Conservation (phyloP, 352 stramenopile genomes). For the Pythium sp. region DNA sequence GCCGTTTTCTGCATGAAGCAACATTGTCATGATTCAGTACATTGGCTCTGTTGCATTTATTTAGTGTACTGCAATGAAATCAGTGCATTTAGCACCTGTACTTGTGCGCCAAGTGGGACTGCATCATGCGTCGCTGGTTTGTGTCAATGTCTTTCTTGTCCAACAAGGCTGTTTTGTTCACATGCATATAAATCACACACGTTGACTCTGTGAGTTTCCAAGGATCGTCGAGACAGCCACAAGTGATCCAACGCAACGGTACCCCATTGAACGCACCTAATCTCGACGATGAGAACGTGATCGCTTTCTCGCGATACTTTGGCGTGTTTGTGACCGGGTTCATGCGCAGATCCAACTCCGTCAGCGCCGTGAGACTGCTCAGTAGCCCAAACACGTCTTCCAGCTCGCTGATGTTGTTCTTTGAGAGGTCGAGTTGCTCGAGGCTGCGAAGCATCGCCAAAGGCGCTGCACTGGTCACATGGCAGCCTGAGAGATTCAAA, state of each 20-base stretch:
- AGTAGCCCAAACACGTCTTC: conserved; percentile 71
- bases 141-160: conserved; percentile 74
- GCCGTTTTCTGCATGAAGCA: conserved; percentile 24
- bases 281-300: conserved; percentile 64
- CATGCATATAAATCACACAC: neutral
- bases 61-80: neutral
- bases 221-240: too few species aligned
- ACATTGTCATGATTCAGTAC: neutral
- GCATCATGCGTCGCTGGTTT: conserved; percentile 78
- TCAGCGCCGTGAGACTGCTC: conserved; percentile 35
- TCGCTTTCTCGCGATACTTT: conserved; percentile 72
- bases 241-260: neutral
- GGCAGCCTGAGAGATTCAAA: conserved; percentile 63
- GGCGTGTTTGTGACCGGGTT: conserved; percentile 50
- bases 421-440: conserved; percentile 62
- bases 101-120: conserved; percentile 75
- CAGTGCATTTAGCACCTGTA: conserved; percentile 32
- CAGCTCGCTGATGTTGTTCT: conserved; percentile 57
- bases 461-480: conserved; percentile 25
- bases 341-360: conserved; percentile 54
- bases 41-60: neutral
- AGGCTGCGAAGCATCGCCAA: conserved; percentile 38
- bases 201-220: neutral
- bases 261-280: conserved; percentile 29
- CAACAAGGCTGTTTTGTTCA: conserved; percentile 34